Evolutionary conservation across 208 protist species (phyloP).

Genomic region (Polymyxa betae): DNA sequence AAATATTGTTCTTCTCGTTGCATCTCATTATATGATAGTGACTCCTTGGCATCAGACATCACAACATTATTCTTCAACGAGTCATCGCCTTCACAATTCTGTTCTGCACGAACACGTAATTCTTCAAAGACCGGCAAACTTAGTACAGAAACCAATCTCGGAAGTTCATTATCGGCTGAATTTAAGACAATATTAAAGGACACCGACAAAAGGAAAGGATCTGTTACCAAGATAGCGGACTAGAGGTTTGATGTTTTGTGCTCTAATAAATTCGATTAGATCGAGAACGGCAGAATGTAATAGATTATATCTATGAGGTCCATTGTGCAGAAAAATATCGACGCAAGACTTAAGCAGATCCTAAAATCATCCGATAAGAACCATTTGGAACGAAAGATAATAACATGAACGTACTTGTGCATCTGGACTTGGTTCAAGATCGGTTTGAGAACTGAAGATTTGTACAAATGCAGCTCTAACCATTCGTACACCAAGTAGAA

Average conservation of each 20-base stretch:
- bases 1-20: neutral
- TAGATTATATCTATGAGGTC: neutral
- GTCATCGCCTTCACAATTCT: neutral
- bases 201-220: neutral
- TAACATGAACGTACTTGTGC: neutral
- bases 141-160: neutral
- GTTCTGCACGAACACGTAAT: neutral
- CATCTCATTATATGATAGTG: neutral
- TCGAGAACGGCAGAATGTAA: slow-evolving; percentile 1
- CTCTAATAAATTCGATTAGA: neutral
- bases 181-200: neutral
- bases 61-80: neutral
- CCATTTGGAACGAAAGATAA: neutral
- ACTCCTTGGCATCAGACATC: neutral
- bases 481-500: neutral
- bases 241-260: slow-evolving; percentile 15
- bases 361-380: neutral
- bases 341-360: neutral
- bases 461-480: neutral
- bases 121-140: neutral
- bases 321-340: slow-evolving; percentile 20
- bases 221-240: neutral
- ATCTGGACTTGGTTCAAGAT: neutral
- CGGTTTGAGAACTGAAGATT: neutral
- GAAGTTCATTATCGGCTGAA: neutral